A percentile compares a stretch with the other conserved stretches of the same genome.
Conservation (phyloP, 108 stramenopile species). For the Pseudonitzschia multiseries region DNA sequence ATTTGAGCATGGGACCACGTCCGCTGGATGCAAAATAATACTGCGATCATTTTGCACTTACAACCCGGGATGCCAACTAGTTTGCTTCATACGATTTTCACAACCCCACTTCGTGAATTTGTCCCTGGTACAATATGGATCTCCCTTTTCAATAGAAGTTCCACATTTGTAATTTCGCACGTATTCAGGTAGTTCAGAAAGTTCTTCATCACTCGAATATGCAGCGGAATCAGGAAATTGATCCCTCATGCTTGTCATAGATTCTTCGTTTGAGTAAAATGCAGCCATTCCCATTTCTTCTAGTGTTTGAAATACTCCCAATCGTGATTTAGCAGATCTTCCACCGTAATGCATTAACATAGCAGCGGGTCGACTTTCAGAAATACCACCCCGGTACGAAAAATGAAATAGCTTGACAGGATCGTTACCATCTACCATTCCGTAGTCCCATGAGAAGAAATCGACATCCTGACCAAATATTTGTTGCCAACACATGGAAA, state of each 20-base stretch:
- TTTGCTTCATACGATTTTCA: slow-evolving; percentile 13
- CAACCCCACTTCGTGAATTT: slow-evolving; percentile 39
- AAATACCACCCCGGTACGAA: slow-evolving; percentile 30
- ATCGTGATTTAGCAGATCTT: neutral
- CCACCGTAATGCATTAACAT: slow-evolving; percentile 4
- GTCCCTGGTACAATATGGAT: slow-evolving; percentile 38
- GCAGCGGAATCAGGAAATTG: slow-evolving; percentile 39
- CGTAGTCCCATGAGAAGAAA: slow-evolving; percentile 64
- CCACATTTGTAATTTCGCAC: slow-evolving; percentile 45
- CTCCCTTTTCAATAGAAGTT: slow-evolving; percentile 43
- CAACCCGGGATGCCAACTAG: slow-evolving; percentile 64
- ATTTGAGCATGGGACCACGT: neutral
- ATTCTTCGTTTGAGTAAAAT: slow-evolving; percentile 15
- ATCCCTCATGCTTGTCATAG: slow-evolving; percentile 1
- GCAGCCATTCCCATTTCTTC: slow-evolving; percentile 37
- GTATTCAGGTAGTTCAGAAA: slow-evolving; percentile 36
- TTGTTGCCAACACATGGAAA: slow-evolving; percentile 60
- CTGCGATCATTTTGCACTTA: slow-evolving; percentile 14
- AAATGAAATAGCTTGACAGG: slow-evolving; percentile 20
- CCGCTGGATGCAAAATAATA: neutral
- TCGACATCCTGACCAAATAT: slow-evolving; percentile 73
- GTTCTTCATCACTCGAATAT: slow-evolving; percentile 15
- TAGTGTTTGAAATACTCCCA: slow-evolving; percentile 3
- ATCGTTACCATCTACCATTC: slow-evolving; percentile 47
- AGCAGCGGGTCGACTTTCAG: slow-evolving; percentile 36